These are phyloP conservation scores for Chenopodium berlandieri DNA, from an alignment of 148 eudicot genomes.

Conservation along the genomic window DNA sequence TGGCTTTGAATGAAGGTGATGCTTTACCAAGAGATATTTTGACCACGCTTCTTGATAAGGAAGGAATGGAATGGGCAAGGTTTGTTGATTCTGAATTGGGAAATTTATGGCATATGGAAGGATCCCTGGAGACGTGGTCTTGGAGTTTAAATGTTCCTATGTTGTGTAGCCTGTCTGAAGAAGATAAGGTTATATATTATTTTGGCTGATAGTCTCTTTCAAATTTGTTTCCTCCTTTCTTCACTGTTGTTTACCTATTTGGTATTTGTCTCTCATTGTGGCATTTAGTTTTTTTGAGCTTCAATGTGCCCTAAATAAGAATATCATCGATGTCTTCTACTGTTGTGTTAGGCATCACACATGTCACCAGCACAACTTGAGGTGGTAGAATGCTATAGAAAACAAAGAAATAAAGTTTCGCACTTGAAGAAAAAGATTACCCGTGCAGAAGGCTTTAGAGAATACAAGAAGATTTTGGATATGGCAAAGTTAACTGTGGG, in stretches of 20 bases:
- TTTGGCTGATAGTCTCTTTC: neutral
- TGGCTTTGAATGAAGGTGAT: slow-evolving; percentile 67
- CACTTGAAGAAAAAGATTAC: slow-evolving; percentile 82
- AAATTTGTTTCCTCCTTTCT: neutral
- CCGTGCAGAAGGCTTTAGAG: slow-evolving; percentile 86
- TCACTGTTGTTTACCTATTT: neutral
- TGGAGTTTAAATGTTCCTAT: slow-evolving; percentile 98
- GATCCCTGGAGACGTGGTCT: slow-evolving; percentile 96
- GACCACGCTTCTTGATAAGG: slow-evolving; percentile 68
- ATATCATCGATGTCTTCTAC: neutral
- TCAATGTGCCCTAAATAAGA: neutral
- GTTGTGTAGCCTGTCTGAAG: slow-evolving; percentile 84
- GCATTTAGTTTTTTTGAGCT: neutral
- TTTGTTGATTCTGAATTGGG: slow-evolving; percentile 77
- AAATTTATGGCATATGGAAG: slow-evolving; percentile 83
- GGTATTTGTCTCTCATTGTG: neutral
- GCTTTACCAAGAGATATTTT: slow-evolving; percentile 67
- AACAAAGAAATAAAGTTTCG: slow-evolving; percentile 85
- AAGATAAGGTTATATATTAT: slow-evolving; percentile 57
- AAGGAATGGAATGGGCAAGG: slow-evolving; percentile 80
- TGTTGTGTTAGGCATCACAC: slow-evolving; percentile 46
- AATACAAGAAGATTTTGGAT: slow-evolving; percentile 80
- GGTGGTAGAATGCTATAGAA: slow-evolving; percentile 75
- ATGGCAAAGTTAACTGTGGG: slow-evolving; percentile 67
- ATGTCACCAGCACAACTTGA: slow-evolving; percentile 60